These are phyloP conservation scores for Grammothele lineata DNA, from an alignment of 768 basidiomycete species.

Conservation along the genomic window DNA sequence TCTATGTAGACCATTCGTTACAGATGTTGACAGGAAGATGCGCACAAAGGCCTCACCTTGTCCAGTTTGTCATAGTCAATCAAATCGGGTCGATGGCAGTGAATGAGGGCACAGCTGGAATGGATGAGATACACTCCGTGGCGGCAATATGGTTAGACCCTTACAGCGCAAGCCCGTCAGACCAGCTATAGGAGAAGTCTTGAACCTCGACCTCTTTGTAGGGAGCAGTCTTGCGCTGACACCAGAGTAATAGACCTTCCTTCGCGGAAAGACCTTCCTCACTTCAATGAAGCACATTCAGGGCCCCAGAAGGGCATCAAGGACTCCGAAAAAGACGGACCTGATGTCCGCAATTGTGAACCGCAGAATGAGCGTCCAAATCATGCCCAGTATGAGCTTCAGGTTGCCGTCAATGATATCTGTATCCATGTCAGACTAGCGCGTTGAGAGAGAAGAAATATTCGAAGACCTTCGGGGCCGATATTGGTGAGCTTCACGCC, in stretches of 20 bases:
- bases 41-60: conserved; percentile 64
- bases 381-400: conserved; percentile 98
- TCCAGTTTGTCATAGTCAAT: conserved; percentile 84
- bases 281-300: too few relatives aligned
- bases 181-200: conserved; percentile 92
- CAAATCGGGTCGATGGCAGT: conserved; percentile 94
- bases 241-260: conserved; percentile 96
- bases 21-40: too few relatives aligned
- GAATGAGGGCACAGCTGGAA: conserved; percentile 92
- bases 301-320: not conserved
- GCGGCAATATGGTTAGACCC: not conserved
- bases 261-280: conserved; percentile 99
- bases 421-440: conserved; percentile 26
- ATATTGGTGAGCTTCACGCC: conserved; percentile 98
- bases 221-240: conserved; percentile 90
- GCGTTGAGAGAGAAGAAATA: not conserved
- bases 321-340: conserved; percentile 40
- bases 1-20: too few relatives aligned
- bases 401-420: conserved; percentile 99
- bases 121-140: too few relatives aligned
- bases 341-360: conserved; percentile 99
- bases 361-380: conserved; percentile 95
- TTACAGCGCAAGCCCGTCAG: conserved; percentile 89
- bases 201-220: conserved; percentile 92
- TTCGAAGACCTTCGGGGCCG: conserved; percentile 76